These are phyloP conservation scores for Leishmania lainsoni DNA, from an alignment of 208 protist species.

Conservation along the genomic window DNA sequence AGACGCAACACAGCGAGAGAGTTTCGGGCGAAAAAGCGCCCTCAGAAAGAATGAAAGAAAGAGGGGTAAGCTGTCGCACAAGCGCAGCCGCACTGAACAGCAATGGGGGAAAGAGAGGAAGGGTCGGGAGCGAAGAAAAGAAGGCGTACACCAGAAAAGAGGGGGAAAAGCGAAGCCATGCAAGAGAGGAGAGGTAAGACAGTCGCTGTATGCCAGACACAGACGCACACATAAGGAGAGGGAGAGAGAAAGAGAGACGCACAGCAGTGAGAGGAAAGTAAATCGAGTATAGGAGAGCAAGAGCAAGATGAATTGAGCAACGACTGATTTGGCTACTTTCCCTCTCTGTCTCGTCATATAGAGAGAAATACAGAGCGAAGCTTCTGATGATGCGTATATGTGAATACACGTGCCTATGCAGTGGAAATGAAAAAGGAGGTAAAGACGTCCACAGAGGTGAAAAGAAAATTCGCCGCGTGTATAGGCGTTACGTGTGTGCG, in stretches of 20 bases:
- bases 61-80: neutral
- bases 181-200: neutral
- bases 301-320: too few relatives aligned
- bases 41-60: neutral
- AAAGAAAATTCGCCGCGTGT: too few relatives aligned
- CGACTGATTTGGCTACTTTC: too few relatives aligned
- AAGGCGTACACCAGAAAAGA: slow-evolving; percentile 1
- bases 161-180: neutral
- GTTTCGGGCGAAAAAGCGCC: neutral
- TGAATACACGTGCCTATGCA: too few relatives aligned
- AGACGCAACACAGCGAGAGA: neutral
- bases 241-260: neutral
- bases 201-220: neutral
- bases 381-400: too few relatives aligned
- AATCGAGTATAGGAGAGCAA: neutral
- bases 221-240: slow-evolving; percentile 1
- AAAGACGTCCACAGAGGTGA: too few relatives aligned
- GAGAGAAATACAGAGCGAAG: too few relatives aligned
- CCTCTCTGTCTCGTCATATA: too few relatives aligned
- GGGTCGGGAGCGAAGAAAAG: slow-evolving; percentile 5
- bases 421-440: too few relatives aligned
- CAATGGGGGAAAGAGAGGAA: neutral
- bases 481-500: too few relatives aligned
- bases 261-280: neutral
- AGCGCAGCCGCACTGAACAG: neutral